Conservation (phyloP, 148 eudicot species). For the Heliosperma pusillum region DNA sequence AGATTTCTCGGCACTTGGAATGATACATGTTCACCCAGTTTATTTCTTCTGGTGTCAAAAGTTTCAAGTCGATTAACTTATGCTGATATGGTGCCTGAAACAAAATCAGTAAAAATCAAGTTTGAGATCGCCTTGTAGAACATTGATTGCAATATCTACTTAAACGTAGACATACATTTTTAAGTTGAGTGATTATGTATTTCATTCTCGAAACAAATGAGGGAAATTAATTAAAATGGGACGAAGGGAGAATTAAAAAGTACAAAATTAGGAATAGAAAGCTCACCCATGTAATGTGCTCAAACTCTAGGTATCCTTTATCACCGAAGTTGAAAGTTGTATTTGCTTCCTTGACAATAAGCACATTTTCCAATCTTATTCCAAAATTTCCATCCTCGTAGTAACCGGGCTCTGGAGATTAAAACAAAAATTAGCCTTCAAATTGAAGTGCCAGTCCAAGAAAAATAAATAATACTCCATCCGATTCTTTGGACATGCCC, state of each 20-base stretch:
- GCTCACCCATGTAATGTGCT: slow-evolving; percentile 94
- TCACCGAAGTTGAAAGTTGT: slow-evolving; percentile 84
- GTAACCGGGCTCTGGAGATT: slow-evolving; percentile 83
- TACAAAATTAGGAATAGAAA: slow-evolving; percentile 6
- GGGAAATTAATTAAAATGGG: neutral
- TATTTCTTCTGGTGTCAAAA: slow-evolving; percentile 70
- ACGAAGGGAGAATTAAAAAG: neutral
- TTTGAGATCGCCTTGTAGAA: neutral
- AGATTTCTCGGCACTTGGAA: slow-evolving; percentile 57
- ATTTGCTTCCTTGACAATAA: slow-evolving; percentile 73
- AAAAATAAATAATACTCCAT: too few species aligned
- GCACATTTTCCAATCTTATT: slow-evolving; percentile 92
- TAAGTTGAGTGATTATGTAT: neutral
- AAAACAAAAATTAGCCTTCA: neutral
- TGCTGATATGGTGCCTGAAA: slow-evolving; percentile 85
- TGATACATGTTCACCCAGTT: slow-evolving; percentile 76
- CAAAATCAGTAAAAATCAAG: neutral
- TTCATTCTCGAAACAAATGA: too few species aligned
- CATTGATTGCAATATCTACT: neutral
- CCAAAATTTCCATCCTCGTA: slow-evolving; percentile 95
- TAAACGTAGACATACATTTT: neutral
- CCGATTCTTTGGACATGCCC: too few species aligned
- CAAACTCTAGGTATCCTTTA: slow-evolving; percentile 80
- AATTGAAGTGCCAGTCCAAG: neutral
- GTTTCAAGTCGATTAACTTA: slow-evolving; percentile 64